phyloP scores from a whole-genome alignment of 345 rosid species.

The Eucalyptus cloeziana region DNA sequence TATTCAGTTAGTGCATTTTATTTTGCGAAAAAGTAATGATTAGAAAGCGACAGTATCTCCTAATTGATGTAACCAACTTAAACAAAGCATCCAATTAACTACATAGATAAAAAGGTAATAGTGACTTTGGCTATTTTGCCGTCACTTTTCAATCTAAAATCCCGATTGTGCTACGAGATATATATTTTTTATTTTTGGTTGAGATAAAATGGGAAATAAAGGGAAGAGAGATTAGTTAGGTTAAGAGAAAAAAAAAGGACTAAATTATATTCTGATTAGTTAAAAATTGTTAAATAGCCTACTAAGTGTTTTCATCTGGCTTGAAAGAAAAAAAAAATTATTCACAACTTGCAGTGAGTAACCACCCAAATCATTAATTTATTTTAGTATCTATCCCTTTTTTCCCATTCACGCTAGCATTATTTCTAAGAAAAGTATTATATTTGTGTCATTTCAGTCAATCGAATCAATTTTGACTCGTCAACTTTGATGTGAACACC shows the following conservation, averaged over 20 bases:
- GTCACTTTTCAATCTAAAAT: neutral
- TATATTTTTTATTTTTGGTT: neutral
- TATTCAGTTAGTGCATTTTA: neutral
- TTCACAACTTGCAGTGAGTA: neutral
- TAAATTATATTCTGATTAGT: neutral
- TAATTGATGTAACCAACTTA: neutral
- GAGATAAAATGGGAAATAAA: neutral
- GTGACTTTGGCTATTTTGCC: neutral
- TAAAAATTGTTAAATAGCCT: neutral
- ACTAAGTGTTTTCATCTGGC: neutral
- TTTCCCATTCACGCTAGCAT: neutral
- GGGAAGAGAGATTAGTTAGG: neutral
- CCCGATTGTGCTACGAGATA: neutral
- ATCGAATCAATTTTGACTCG: no score
- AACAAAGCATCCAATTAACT: neutral
- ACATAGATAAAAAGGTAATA: neutral
- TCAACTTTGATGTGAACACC: rapidly evolving
- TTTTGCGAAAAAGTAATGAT: neutral
- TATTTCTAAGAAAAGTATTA: neutral
- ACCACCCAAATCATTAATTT: neutral
- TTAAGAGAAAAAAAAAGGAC: neutral
- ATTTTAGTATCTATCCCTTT: neutral
- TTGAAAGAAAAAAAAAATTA: neutral
- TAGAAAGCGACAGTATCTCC: neutral
- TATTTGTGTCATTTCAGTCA: no score